These are phyloP conservation scores for Coccinonectria pachysandricola DNA, from an alignment of 2,329 filamentous ascomycete species.

Conservation along the genomic window DNA sequence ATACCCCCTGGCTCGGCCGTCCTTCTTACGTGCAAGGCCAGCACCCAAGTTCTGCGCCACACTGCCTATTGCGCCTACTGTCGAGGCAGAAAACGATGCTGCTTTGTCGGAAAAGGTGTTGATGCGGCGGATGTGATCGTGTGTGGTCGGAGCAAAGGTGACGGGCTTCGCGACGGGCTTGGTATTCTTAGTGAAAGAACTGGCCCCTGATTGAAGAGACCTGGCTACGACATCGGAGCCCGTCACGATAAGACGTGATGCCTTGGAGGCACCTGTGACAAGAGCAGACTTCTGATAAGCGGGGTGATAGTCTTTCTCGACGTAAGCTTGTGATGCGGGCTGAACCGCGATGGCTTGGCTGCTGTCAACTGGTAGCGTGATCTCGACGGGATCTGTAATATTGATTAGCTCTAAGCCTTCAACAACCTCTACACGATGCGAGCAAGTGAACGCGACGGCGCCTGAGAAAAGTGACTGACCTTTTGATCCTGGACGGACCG, in stretches of 20 bases:
- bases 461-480: no score
- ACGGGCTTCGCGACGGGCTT: conserved; percentile 71
- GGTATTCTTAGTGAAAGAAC: conserved; percentile 69
- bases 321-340: conserved; percentile 58
- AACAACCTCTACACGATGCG: background rate
- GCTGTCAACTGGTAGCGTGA: conserved; percentile 60
- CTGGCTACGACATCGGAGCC: conserved; percentile 72
- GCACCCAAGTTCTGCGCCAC: conserved; percentile 88
- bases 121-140: conserved; percentile 76
- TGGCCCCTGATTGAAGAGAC: conserved; percentile 65
- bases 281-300: conserved; percentile 83
- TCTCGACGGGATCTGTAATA: conserved; percentile 60
- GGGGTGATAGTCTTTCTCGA: conserved; percentile 71
- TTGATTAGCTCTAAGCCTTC: background rate
- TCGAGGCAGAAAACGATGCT: conserved; percentile 71
- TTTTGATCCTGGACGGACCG: conserved; percentile 79
- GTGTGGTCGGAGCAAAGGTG: conserved; percentile 78
- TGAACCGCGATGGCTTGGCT: conserved; percentile 54
- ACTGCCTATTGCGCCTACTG: conserved; percentile 71
- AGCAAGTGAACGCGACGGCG: no score
- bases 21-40: conserved; percentile 45
- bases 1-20: conserved; percentile 45
- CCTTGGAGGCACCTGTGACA: conserved; percentile 76
- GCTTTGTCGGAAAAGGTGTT: conserved; percentile 76
- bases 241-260: conserved; percentile 86